Conservation (phyloP, 1,284 basidiomycete genomes). For the Pyrrhoderma lamaoense region DNA sequence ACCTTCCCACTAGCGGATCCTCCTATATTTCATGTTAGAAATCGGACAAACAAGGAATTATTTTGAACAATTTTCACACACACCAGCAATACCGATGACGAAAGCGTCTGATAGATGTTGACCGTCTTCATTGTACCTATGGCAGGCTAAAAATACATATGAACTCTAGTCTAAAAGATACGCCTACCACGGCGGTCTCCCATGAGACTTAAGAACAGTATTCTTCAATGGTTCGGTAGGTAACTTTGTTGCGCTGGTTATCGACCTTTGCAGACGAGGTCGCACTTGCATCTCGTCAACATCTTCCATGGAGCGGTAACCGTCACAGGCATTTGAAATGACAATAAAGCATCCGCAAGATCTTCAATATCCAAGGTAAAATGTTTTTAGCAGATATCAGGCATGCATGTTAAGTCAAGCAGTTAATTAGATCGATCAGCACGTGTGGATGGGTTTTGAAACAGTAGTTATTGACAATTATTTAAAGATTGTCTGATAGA, state of each 20-base stretch:
- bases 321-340: background rate
- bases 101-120: conserved; percentile 69
- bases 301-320: background rate
- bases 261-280: background rate
- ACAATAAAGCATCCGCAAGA: background rate
- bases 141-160: conserved; percentile 4
- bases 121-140: conserved; percentile 73
- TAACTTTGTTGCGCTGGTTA: conserved; percentile 5
- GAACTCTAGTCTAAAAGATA: background rate
- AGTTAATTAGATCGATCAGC: too few relatives aligned
- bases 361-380: too few relatives aligned
- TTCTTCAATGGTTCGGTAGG: conserved; percentile 45
- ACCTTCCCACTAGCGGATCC: conserved; percentile 95
- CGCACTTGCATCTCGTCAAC: conserved; percentile 2
- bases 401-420: too few relatives aligned
- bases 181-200: conserved; percentile 69
- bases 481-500: too few relatives aligned
- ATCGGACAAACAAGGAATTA: conserved; percentile 3
- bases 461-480: too few relatives aligned
- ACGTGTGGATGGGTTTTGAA: too few relatives aligned
- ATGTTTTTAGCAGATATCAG: too few relatives aligned
- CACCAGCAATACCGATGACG: conserved; percentile 90
- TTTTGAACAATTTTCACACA: conserved; percentile 20
- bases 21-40: conserved; percentile 35
- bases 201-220: conserved; percentile 76